These are phyloP conservation scores for Penicillium waksmanii DNA, from an alignment of 495 filamentous ascomycete genomes.

Conservation along the genomic window DNA sequence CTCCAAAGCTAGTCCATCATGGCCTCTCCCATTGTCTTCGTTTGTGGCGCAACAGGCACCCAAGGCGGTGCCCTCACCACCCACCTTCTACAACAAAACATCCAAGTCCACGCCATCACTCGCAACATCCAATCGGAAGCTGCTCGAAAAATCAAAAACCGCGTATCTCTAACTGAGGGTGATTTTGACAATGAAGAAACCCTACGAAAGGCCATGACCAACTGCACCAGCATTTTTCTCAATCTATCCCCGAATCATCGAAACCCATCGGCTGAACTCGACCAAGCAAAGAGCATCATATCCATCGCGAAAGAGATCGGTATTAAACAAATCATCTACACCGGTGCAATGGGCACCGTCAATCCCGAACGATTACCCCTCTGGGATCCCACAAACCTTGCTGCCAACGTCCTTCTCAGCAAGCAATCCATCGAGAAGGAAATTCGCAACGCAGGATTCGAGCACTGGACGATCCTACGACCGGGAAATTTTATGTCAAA, in stretches of 20 bases:
- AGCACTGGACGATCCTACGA: conserved; percentile 47
- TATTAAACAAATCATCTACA: conserved; percentile 46
- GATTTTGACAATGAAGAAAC: conserved; percentile 43
- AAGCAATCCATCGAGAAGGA: conserved; percentile 44
- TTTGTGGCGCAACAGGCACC: conserved; percentile 53
- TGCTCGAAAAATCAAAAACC: conserved; percentile 35
- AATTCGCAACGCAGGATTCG: conserved; percentile 36
- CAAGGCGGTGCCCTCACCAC: conserved; percentile 50
- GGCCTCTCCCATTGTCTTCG: conserved; percentile 41
- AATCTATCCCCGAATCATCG: conserved; percentile 40
- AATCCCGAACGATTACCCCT: conserved; percentile 26
- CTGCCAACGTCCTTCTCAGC: conserved; percentile 29
- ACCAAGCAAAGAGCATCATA: conserved; percentile 44
- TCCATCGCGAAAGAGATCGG: conserved; percentile 43
- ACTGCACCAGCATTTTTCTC: conserved; percentile 53
- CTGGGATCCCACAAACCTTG: conserved; percentile 30
- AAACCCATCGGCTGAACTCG: conserved; percentile 31
- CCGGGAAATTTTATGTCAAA: conserved; percentile 57
- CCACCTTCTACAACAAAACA: conserved; percentile 39
- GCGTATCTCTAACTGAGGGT: conserved; percentile 43
- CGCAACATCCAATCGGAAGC: conserved; percentile 39
- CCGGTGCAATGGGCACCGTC: conserved; percentile 34
- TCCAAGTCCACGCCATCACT: conserved; percentile 45
- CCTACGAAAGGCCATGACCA: conserved; percentile 38
- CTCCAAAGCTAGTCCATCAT: conserved; percentile 17